Evolutionary conservation across 1,284 basidiomycete species (phyloP), one percentile per base, ranked within the genome.

Genomic region (Ustilago sp.): DNA sequence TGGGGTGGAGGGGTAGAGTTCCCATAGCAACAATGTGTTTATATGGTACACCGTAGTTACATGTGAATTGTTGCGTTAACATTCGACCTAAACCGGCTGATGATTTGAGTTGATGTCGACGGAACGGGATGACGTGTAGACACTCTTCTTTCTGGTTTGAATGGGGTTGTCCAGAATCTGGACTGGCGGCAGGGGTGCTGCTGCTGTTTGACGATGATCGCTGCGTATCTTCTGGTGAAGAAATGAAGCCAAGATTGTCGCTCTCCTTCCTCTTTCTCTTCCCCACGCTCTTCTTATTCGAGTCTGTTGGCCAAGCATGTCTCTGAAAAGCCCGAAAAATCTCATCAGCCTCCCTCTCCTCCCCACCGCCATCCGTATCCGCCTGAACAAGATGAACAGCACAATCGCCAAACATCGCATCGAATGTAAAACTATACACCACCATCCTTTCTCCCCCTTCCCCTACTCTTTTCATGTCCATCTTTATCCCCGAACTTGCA

Each of bases 51-150:
- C 79, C 79, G 43, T 80, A 77, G 59, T 81, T 81, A 59, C 61
- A 74, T 1, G 79, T 81, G 58, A 77, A 81, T 52, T 80, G 79
- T 43, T 81, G 79, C 3, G 69, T 74, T 6, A 81, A 59, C 57
- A 81, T 71, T 13, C 53, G 65, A 2, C 64, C 65, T 2, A 56
- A 45, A 1, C 61, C 54, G 4, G 36, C 54, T 43, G 74, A 70
- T 1, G 56, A 48, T 34, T 66, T 70, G 35, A 80, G 72, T 1
- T 48, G 45, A 41, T 80, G 78, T 2, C 78, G 59, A 15, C 66
- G 68, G 43, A 80, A 80, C 0, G 74, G 78, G 8, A 79, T 57
- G 0, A 60, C 31, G 8, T 19, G 35, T 11, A 34, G 45, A 3
- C 23, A 7, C 6, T 39, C 23, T 5, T 34, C 39, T n/a, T 12